Conservation (phyloP, 2,329 filamentous ascomycete genomes). For the Incumbomyces delicatus region DNA sequence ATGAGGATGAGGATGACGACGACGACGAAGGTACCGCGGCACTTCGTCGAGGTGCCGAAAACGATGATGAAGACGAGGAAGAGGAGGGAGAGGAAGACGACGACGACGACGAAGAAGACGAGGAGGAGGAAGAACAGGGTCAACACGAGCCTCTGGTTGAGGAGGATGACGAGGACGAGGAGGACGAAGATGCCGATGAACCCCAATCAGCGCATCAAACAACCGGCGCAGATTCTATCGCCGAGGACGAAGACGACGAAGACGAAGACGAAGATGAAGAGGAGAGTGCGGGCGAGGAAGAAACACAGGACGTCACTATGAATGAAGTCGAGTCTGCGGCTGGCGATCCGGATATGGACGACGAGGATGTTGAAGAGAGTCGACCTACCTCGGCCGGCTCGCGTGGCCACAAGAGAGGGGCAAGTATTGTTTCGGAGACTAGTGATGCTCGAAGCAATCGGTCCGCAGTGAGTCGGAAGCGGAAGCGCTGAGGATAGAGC, state of each 20-base stretch:
- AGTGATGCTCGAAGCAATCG: slow-evolving; percentile 35
- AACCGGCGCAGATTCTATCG: not conserved
- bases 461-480: slow-evolving; percentile 19
- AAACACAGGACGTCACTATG: slow-evolving; percentile 8
- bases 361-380: slow-evolving; percentile 10
- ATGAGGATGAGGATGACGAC: slow-evolving; percentile 11
- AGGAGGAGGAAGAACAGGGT: slow-evolving; percentile 4
- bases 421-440: slow-evolving; percentile 63
- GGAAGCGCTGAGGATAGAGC: slow-evolving; percentile 10
- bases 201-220: not conserved
- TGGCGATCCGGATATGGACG: slow-evolving; percentile 5
- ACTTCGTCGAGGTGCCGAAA: slow-evolving; percentile 9
- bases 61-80: slow-evolving; percentile 9
- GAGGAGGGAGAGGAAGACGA: not conserved
- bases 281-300: not conserved
- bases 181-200: not conserved
- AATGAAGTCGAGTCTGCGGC: slow-evolving; percentile 9
- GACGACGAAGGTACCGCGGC: slow-evolving; percentile 7
- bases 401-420: slow-evolving; percentile 60
- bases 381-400: slow-evolving; percentile 5
- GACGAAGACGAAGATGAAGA: not conserved
- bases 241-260: not conserved
- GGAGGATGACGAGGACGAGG: slow-evolving; percentile 4
- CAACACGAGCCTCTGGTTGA: not conserved
- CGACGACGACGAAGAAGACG: slow-evolving; percentile 1